Base-by-base conservation (phyloP, 2,329 filamentous ascomycete genomes). In the Teratosphaeria gauchensis region DNA sequence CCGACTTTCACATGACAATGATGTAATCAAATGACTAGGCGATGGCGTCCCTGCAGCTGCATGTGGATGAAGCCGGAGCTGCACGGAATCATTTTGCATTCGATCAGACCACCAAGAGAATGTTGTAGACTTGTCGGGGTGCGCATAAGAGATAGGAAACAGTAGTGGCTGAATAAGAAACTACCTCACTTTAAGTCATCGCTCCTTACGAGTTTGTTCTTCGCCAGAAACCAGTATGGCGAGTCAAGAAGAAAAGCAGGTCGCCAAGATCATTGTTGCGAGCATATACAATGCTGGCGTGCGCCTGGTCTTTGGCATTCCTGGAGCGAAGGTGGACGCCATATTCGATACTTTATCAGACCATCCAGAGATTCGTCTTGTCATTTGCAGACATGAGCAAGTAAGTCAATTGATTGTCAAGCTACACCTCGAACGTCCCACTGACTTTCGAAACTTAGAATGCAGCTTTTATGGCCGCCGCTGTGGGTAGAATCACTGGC, bases 401-500 rank as follows among this genome's bases (percentile, higher is more conserved):
- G 42, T 48, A 21, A 48, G 42, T 8, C 16, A 19, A 48, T 11
- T 24, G 42, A 19, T 21, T 21, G 42, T 19, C 42, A 21, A 19
- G 42, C 42, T 48, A 11, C 8, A 48, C 1, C 21, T 28, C 24
- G 24, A 28, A 2, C 24, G 24, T 28, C 24, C 2, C 24, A 4
- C 24, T 28, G 24, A 28, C 24, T 28, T 28, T 2, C 2, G 4
- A 28, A 8, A 19, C 9, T 48, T 19, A 48, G 58, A 80, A 80
- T 63, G 77, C 77, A 16, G 77, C 77, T 6, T 77, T 80, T 68
- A 80, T 80, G 70, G 77, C 77, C 21, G 76, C 75, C 2, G 77
- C 76, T 0, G 69, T 76, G 24, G 77, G 77, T 11, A 69, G 76
- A 32, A 74, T 80, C 59, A 79, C 76, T 1, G 77, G 76, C 19